phyloP scores from a whole-genome alignment of 345 rosid species.

The Salix purpurea region DNA sequence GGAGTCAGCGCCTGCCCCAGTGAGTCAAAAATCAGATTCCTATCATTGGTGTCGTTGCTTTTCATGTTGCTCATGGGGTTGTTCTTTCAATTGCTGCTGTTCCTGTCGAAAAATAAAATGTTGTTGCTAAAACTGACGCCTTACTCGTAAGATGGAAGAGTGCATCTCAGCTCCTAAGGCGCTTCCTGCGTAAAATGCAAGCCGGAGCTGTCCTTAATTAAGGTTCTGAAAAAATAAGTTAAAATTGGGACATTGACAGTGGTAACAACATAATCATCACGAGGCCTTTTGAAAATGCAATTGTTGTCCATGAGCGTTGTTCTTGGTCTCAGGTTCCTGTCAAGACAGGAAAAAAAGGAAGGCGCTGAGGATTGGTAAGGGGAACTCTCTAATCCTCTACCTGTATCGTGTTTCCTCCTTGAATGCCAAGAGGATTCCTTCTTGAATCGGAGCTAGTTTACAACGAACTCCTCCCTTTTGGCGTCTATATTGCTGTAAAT shows the following conservation, averaged over 20 bases:
- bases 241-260: not conserved
- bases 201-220: not conserved
- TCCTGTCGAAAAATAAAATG: not conserved
- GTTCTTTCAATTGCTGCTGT: conserved; percentile 2
- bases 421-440: not conserved
- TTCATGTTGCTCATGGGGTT: conserved; percentile 27
- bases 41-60: conserved; percentile 29
- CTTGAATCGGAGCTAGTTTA: not conserved
- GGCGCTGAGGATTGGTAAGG: not conserved
- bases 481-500: not conserved
- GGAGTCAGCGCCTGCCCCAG: conserved; percentile 4
- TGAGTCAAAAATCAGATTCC: conserved; percentile 12
- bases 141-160: not conserved
- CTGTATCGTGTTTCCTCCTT: not conserved
- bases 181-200: not conserved
- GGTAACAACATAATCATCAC: not conserved
- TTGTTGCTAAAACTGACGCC: not conserved
- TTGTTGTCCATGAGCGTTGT: not conserved
- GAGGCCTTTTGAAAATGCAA: not conserved
- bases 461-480: not conserved
- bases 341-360: not conserved
- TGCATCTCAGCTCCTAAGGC: not conserved
- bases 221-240: not conserved
- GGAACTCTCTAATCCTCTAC: not conserved
- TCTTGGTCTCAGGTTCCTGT: not conserved